phyloP scores from a whole-genome alignment of 192 early-diverging fungal species.

The Gryganskiella cystojenkinii region DNA sequence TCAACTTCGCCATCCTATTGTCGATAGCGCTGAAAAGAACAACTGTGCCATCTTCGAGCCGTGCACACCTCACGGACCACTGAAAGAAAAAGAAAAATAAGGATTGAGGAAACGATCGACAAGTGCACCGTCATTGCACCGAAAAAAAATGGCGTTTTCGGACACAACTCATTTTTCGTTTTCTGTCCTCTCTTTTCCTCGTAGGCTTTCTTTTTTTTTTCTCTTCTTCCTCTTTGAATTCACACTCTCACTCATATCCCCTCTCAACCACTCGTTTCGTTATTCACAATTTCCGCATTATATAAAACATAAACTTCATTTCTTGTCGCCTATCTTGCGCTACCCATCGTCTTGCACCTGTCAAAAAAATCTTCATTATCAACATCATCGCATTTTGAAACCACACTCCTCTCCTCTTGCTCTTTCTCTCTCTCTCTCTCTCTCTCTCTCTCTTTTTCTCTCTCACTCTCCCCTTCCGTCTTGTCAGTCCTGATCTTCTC shows the following conservation, averaged over 20 bases:
- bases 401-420: background rate
- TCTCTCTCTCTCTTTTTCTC: background rate
- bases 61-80: too few relatives aligned
- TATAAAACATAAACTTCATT: background rate
- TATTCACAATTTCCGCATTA: background rate
- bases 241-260: background rate
- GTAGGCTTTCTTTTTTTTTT: background rate
- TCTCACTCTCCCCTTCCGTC: too few relatives aligned
- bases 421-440: slow-evolving; percentile 3
- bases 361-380: background rate
- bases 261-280: background rate
- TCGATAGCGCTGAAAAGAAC: too few relatives aligned
- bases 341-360: background rate
- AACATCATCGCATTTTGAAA: slow-evolving; percentile 9
- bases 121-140: too few relatives aligned
- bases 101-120: too few relatives aligned
- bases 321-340: background rate
- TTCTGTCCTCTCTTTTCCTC: background rate
- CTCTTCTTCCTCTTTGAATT: background rate
- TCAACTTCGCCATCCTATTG: too few relatives aligned
- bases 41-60: too few relatives aligned
- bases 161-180: too few relatives aligned
- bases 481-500: too few relatives aligned
- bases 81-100: too few relatives aligned
- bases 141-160: too few relatives aligned